Evolutionary conservation across 1,139 yeast species (phyloP), one percentile per base, ranked within the genome.

Genomic region (Pichia sp.): DNA sequence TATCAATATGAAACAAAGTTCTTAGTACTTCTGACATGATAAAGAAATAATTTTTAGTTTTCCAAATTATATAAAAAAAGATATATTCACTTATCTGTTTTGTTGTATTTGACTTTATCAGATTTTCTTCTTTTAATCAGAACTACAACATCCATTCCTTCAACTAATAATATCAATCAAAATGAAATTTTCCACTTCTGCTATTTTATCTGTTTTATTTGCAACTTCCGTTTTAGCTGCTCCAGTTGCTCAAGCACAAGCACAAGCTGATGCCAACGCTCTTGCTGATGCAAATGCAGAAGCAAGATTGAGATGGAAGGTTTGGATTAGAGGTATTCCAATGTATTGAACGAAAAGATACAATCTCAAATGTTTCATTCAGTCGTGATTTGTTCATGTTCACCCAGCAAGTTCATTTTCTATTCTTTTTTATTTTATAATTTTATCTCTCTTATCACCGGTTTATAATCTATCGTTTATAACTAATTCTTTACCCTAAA

Each of bases 271-370:
- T 36, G 48, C 51, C 27, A 42, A 38, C 26, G 49, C 48, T 37
- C 56, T 50, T 32, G 56, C 57, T 34, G 49, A 43, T 7, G 49
- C 50, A 4, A 43, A 42, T 27, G 42, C 50, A n/a, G 50, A 41
- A 5, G 48, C 33, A 31, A 11, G 11, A 11, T 34, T 11, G 26
- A 40, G 40, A 27, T 45, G 42, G 45, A 42, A 37, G 29, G 29
- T 27, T 8, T 23, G 38, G 35, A 33, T 36, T 32, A 41, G 41
- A 38, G 47, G 47, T 33, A 46, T 33, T 28, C 40, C 40, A 8
- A 41, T 41, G 11, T 37, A 37, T n/a, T 29, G 36, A 16, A 41
- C 8, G 36, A 6, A 33, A 39, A 11, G 23, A 16, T 16, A 16
- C 23, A 16, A 16, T 16, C 23, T 16, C 23, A 16, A 16, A 16